These are phyloP conservation scores for Moricandia arvensis DNA, from an alignment of 345 rosid species.

Conservation along the genomic window DNA sequence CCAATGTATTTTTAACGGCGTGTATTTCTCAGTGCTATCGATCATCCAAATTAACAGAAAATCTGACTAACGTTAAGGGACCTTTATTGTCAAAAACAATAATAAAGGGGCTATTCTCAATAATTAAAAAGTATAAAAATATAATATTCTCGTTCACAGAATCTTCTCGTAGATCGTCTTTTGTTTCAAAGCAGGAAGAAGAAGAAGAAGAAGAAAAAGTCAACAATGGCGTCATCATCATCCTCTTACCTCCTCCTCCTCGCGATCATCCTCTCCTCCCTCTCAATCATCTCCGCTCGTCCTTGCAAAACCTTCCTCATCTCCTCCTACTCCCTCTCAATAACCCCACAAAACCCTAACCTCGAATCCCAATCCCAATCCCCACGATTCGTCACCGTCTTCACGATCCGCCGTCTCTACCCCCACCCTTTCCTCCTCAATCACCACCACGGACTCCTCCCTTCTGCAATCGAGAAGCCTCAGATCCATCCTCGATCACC, in stretches of 20 bases:
- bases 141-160: neutral
- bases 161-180: constrained; percentile 4
- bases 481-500: constrained; percentile 27
- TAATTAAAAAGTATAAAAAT: neutral
- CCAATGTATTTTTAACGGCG: neutral
- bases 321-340: constrained; percentile 70
- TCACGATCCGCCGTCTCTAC: constrained; percentile 53
- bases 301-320: constrained; percentile 61
- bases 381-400: constrained; percentile 53
- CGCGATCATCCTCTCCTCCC: constrained; percentile 34
- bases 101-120: neutral
- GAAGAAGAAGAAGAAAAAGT: constrained; percentile 1
- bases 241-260: constrained; percentile 27
- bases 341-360: constrained; percentile 53
- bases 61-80: neutral
- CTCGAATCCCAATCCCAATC: constrained; percentile 44
- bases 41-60: neutral
- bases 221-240: constrained; percentile 36
- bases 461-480: constrained; percentile 17
- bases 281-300: constrained; percentile 42
- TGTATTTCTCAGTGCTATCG: neutral
- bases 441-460: constrained; percentile 34
- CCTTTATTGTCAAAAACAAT: neutral
- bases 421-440: constrained; percentile 27
- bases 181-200: constrained; percentile 11